Evolutionary conservation across 2,329 filamentous ascomycete genomes (phyloP), one percentile per base, ranked within the genome.

Genomic region (Diaporthe helianthi): DNA sequence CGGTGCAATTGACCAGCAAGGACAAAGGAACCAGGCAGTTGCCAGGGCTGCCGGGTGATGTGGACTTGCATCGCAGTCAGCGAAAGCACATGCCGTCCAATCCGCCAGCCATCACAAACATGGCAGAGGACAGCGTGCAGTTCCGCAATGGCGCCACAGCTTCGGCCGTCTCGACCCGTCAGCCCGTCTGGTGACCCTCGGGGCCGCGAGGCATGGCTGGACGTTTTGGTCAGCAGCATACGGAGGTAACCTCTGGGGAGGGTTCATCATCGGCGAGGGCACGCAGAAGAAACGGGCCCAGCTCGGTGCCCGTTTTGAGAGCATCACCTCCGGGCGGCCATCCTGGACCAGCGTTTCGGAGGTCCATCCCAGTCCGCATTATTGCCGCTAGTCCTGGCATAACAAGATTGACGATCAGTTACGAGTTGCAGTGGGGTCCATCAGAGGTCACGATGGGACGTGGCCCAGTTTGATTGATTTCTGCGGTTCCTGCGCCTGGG

Each of bases 401-500:
- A 24, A 29, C 52, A 49, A 51, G 66, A 66, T 54, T 69, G 63
- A 69, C 63, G 46, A 69, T 58, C 53, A 58, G 52, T 58, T 67
- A 65, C 65, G 46, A 64, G 53, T 49, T 69, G 44, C 66, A 26
- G 69, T 71, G 69, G 66, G 65, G 66, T 52, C 44, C 44, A 55
- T 44, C 31, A 41, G 49, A 65, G 46, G 66, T 65, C 52, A 66
- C 66, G 61, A 63, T 58, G 46, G 60, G 65, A 71, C 69, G 69
- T 71, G 69, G 66, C 69, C 60, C 61, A 12, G 65, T 69, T 67
- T 54, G 38, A 71, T 71, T 71, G 69, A 69, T 58, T 60, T 68
- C 55, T 51, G 65, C 65, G 65, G 65, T 71, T 47, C 69, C 69
- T 71, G 66, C 66, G 60, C 52, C 69, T 51, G 65, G 31, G 19